Evolutionary conservation across 441 rosid species (phyloP).

Genomic region (Pelargonium fulgidum): DNA sequence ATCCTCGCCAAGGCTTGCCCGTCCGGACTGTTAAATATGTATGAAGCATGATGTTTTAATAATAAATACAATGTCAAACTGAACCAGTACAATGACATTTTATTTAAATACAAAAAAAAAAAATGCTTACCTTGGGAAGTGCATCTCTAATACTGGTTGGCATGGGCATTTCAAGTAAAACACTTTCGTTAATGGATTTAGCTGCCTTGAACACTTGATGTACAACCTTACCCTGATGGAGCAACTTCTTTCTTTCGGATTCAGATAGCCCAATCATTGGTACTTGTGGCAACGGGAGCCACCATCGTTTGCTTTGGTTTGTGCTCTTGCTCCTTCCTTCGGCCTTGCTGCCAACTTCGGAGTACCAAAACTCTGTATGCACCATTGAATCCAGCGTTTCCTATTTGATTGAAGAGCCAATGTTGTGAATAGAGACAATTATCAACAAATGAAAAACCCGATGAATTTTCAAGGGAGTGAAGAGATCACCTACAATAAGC

Average conservation of each 20-base stretch:
- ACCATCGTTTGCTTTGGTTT: conserved; percentile 81
- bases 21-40: conserved; percentile 60
- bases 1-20: conserved; percentile 71
- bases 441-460: not conserved
- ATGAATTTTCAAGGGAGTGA: conserved; percentile 15
- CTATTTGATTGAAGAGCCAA: conserved; percentile 34
- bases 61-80: not conserved
- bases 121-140: conserved; percentile 61
- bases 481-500: conserved; percentile 64
- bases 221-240: conserved; percentile 49
- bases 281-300: conserved; percentile 92
- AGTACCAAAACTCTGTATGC: conserved; percentile 80
- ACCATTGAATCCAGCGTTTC: conserved; percentile 83
- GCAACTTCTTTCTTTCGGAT: conserved; percentile 53
- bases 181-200: conserved; percentile 69
- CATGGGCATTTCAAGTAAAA: conserved; percentile 83
- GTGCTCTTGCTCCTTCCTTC: conserved; percentile 68
- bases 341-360: conserved; percentile 68
- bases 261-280: conserved; percentile 81
- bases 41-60: too few species aligned
- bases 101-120: not conserved
- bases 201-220: conserved; percentile 96
- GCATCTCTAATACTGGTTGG: conserved; percentile 64
- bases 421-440: conserved; percentile 2
- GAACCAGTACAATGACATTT: not conserved